Percentiles rank a stretch among this genome's conserved stretches.
These are phyloP conservation scores for Cladosporium sphaerospermum DNA, from an alignment of 2,329 filamentous ascomycete genomes.

Conservation along the genomic window DNA sequence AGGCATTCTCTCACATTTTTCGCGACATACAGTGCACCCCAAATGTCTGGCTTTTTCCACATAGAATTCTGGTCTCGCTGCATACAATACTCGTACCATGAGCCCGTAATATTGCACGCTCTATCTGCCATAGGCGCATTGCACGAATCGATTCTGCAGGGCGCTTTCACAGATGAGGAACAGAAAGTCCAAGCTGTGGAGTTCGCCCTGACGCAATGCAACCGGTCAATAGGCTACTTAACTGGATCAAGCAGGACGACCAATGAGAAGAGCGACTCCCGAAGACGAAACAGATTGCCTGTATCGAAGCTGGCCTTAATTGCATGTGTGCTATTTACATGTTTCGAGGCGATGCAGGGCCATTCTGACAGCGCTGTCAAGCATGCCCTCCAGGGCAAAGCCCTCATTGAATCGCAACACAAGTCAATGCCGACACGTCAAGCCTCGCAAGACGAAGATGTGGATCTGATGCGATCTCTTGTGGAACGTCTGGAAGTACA, in stretches of 20 bases:
- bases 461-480: constrained; percentile 29
- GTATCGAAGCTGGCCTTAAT: constrained; percentile 25
- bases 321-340: constrained; percentile 30
- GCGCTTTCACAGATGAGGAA: constrained; percentile 26
- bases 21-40: constrained; percentile 31
- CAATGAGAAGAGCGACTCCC: neutral
- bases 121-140: constrained; percentile 29
- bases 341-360: constrained; percentile 31
- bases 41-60: constrained; percentile 31
- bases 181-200: constrained; percentile 27
- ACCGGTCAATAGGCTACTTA: constrained; percentile 27
- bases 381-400: constrained; percentile 26
- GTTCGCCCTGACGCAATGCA: constrained; percentile 29
- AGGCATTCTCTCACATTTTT: constrained; percentile 30
- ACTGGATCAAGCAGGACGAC: constrained; percentile 18
- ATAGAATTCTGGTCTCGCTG: constrained; percentile 28
- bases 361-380: constrained; percentile 30
- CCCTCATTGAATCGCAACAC: constrained; percentile 21
- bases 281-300: constrained; percentile 10
- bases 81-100: constrained; percentile 28
- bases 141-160: constrained; percentile 29
- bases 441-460: constrained; percentile 22
- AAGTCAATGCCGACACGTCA: constrained; percentile 12
- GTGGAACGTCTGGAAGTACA: constrained; percentile 29
- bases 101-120: constrained; percentile 29